A percentile compares a stretch with the other conserved stretches of the same genome.
Conservation (phyloP, 495 filamentous ascomycete species). For the Corynascus novoguineensis region DNA sequence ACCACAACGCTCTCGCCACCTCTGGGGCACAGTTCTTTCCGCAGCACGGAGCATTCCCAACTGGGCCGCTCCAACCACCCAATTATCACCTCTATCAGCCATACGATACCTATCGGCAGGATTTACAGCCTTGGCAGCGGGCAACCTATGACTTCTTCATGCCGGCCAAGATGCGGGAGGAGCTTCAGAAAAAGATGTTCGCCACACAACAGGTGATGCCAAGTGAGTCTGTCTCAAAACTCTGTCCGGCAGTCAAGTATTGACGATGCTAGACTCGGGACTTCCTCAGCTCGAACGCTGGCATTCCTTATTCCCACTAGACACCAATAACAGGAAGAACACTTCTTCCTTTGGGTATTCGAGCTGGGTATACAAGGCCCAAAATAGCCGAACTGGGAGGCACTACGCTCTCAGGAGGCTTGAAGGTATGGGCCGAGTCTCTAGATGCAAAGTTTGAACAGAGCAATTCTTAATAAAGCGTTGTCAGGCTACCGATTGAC, state of each 20-base stretch:
- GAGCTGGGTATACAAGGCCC: constrained; percentile 95
- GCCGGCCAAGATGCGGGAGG: constrained; percentile 74
- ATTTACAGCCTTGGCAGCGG: constrained; percentile 73
- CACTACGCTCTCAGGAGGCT: constrained; percentile 79
- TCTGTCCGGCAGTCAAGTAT: neutral
- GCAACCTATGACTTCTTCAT: constrained; percentile 87
- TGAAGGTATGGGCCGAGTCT: constrained; percentile 48
- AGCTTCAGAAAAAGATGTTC: constrained; percentile 81
- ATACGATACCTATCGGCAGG: constrained; percentile 72
- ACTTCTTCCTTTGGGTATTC: constrained; percentile 71
- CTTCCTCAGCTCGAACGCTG: constrained; percentile 78
- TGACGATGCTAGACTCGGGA: constrained; percentile 43
- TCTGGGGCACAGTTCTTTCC: constrained; percentile 49
- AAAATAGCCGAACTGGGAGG: constrained; percentile 76
- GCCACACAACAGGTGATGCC: constrained; percentile 79
- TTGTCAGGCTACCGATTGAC: constrained; percentile 56
- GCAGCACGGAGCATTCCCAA: constrained; percentile 36
- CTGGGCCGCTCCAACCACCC: constrained; percentile 61
- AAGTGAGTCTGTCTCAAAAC: constrained; percentile 48
- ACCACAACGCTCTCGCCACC: constrained; percentile 43
- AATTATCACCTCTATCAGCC: constrained; percentile 94
- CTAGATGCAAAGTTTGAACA: too few relatives aligned
- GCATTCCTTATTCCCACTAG: constrained; percentile 86
- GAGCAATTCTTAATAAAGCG: neutral
- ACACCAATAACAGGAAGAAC: constrained; percentile 68